These are phyloP conservation scores for Penicillium sp. DNA, from an alignment of 2,329 filamentous ascomycete species.

Conservation along the genomic window DNA sequence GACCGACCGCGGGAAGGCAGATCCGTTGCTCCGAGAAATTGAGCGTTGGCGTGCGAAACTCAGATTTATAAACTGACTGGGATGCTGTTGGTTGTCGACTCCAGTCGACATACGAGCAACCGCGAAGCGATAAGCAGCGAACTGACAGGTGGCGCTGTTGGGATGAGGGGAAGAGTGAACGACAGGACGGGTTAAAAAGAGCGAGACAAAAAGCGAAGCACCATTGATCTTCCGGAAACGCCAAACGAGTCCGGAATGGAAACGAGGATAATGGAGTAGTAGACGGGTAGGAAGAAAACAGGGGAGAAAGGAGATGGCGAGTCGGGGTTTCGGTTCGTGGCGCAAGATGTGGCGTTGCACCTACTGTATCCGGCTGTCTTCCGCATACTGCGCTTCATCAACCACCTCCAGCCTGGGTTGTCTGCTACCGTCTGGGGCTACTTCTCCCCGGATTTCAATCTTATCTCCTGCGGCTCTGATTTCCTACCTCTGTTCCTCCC, in stretches of 20 bases:
- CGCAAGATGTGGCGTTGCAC: constrained; percentile 24
- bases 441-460: background rate
- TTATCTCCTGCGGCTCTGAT: background rate
- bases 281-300: constrained; percentile 7
- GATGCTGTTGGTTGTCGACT: constrained; percentile 49
- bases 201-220: constrained; percentile 14
- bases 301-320: constrained; percentile 22
- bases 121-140: constrained; percentile 16
- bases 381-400: background rate
- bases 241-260: constrained; percentile 24
- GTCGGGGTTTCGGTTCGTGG: constrained; percentile 22
- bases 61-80: constrained; percentile 54
- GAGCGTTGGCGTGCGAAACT: constrained; percentile 55
- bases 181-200: constrained; percentile 20
- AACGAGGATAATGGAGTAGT: constrained; percentile 8
- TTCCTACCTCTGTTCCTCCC: background rate
- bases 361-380: constrained; percentile 8
- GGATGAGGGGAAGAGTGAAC: constrained; percentile 24
- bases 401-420: too few relatives aligned
- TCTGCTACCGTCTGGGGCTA: background rate
- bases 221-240: constrained; percentile 31
- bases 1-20: constrained; percentile 45
- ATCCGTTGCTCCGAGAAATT: constrained; percentile 49
- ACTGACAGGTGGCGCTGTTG: constrained; percentile 20
- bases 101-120: constrained; percentile 55